Conservation (phyloP, 1,284 basidiomycete species). For the Schizopora paradoxa region DNA sequence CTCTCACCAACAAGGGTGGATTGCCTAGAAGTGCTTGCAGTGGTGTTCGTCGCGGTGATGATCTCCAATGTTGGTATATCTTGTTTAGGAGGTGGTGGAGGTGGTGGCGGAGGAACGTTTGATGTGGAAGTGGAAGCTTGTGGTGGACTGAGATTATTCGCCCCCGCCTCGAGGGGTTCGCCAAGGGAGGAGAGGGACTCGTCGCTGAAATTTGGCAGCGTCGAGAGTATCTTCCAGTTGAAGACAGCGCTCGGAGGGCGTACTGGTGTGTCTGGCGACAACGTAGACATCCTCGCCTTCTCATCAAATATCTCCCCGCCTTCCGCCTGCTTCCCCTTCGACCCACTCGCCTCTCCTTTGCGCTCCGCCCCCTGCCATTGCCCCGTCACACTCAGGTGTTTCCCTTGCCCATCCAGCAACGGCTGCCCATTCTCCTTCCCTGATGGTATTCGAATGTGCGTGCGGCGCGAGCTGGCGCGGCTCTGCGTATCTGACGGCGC, state of each 20-base stretch:
- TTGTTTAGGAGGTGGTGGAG: background rate
- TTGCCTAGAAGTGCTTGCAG: constrained; percentile 5
- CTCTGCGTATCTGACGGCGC: constrained; percentile 2
- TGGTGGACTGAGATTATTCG: background rate
- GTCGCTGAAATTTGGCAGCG: constrained; percentile 12
- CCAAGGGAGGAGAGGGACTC: constrained; percentile 8
- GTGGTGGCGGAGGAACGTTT: background rate
- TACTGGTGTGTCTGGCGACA: constrained; percentile 1
- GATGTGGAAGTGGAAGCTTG: background rate
- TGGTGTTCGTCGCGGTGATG: constrained; percentile 6
- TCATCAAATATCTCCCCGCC: background rate
- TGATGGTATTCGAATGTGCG: constrained; percentile 3
- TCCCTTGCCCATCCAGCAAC: constrained; percentile 9
- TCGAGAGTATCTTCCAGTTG: constrained; percentile 9
- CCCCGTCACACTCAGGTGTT: background rate
- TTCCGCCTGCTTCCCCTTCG: constrained; percentile 4
- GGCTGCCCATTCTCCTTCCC: constrained; percentile 4
- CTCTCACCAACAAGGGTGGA: constrained; percentile 1
- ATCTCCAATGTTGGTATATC: background rate
- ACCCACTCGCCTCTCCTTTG: background rate
- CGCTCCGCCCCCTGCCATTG: too few relatives aligned
- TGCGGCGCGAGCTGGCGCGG: constrained; percentile 10
- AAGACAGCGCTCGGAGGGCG: constrained; percentile 4
- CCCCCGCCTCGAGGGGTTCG: background rate
- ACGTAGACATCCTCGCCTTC: constrained; percentile 4